These are phyloP conservation scores for Populus tremula DNA, from an alignment of 345 rosid genomes.

Conservation along the genomic window DNA sequence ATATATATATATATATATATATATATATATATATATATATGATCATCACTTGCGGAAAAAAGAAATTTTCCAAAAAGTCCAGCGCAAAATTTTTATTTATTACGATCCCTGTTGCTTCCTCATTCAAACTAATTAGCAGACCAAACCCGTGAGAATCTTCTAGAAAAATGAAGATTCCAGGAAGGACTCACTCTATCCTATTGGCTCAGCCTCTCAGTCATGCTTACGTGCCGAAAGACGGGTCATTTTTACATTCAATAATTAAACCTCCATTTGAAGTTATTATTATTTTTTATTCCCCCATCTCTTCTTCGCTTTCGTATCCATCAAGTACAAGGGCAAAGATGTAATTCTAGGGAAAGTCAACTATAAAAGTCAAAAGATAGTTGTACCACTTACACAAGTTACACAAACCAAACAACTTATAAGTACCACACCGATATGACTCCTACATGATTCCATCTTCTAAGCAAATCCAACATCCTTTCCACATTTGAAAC, in stretches of 20 bases:
- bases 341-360: conserved; percentile 22
- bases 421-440: background rate
- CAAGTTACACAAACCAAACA: conserved; percentile 7
- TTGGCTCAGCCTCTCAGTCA: conserved; percentile 32
- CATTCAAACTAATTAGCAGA: background rate
- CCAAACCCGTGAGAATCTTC: background rate
- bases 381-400: background rate
- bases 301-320: background rate
- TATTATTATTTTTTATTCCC: background rate
- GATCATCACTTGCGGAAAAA: background rate
- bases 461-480: background rate
- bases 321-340: conserved; percentile 22
- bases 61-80: background rate
- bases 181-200: background rate
- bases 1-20: background rate
- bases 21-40: background rate
- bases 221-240: conserved; percentile 18
- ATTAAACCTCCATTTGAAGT: background rate
- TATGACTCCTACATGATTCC: background rate
- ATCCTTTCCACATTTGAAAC: background rate
- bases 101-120: background rate
- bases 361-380: conserved; percentile 41
- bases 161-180: conserved; percentile 13
- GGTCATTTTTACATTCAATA: background rate
- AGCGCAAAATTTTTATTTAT: background rate